A percentile compares a stretch with the other conserved stretches of the same genome.
Evolutionary conservation across 2,329 filamentous ascomycete species (phyloP).

Genomic region (Talaromyces sp.): DNA sequence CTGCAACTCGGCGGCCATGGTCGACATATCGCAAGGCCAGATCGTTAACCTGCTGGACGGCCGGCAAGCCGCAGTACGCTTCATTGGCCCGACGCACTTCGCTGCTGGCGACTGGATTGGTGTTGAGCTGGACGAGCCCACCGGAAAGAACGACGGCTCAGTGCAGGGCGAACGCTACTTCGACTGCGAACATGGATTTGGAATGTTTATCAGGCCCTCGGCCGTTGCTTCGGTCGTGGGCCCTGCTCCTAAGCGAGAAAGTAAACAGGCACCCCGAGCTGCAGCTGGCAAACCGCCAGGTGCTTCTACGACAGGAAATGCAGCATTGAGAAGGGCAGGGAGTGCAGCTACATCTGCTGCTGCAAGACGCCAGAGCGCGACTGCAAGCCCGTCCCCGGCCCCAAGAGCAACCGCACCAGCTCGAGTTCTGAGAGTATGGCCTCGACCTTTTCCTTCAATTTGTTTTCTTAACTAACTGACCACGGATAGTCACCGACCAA

Average conservation of each 20-base stretch:
- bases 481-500: conserved; percentile 64
- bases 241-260: conserved; percentile 21
- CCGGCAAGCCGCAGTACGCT: conserved; percentile 71
- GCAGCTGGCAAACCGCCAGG: conserved; percentile 35
- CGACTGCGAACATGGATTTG: conserved; percentile 62
- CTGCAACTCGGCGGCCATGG: conserved; percentile 4
- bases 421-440: conserved; percentile 32
- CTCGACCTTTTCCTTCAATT: not conserved
- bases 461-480: conserved; percentile 1
- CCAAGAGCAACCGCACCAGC: conserved; percentile 45
- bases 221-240: conserved; percentile 54
- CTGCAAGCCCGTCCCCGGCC: conserved; percentile 67
- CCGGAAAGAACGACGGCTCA: conserved; percentile 90
- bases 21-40: conserved; percentile 53
- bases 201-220: conserved; percentile 80
- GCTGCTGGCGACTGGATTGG: conserved; percentile 82
- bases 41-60: conserved; percentile 74
- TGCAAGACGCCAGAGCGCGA: conserved; percentile 62
- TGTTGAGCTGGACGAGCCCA: conserved; percentile 74
- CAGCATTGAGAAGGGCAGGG: conserved; percentile 36
- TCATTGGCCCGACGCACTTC: conserved; percentile 73
- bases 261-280: conserved; percentile 30
- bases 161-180: conserved; percentile 88
- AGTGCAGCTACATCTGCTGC: conserved; percentile 30
- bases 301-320: conserved; percentile 25